A percentile compares a stretch with the other conserved stretches of the same genome.
phyloP scores from a whole-genome alignment of 1,139 yeast genomes.

The Hanseniaspora sp. region DNA sequence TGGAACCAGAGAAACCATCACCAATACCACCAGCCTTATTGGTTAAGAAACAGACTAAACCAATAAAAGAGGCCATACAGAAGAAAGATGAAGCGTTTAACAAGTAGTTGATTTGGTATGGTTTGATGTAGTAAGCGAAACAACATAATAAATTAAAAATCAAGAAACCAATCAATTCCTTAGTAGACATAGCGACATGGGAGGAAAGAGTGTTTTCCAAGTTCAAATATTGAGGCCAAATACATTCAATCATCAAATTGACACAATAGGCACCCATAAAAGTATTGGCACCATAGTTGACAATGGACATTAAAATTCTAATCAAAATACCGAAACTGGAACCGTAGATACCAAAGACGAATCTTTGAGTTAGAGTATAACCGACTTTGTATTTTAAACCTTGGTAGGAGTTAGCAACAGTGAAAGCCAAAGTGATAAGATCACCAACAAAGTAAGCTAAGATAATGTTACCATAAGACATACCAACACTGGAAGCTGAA shows the following conservation, averaged over 20 bases:
- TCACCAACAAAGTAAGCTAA: conserved; percentile 37
- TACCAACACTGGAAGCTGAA: conserved; percentile 33
- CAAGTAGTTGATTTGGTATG: conserved; percentile 32
- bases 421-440: conserved; percentile 32
- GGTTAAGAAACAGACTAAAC: conserved; percentile 33
- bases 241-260: conserved; percentile 31
- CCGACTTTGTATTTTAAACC: conserved; percentile 40
- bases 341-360: conserved; percentile 38
- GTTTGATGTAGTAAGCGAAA: conserved; percentile 32
- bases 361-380: conserved; percentile 37
- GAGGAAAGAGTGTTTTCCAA: conserved; percentile 31
- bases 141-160: conserved; percentile 35
- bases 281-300: conserved; percentile 36
- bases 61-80: conserved; percentile 36
- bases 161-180: conserved; percentile 35
- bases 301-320: conserved; percentile 34
- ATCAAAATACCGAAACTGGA: conserved; percentile 35
- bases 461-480: conserved; percentile 34
- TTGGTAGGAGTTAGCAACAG: conserved; percentile 36
- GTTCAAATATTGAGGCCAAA: conserved; percentile 31
- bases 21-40: conserved; percentile 34
- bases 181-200: conserved; percentile 33
- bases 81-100: conserved; percentile 33
- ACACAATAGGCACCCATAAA: conserved; percentile 36
- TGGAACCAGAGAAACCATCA: conserved; percentile 28